These are phyloP conservation scores for Coffea humblotiana DNA, from an alignment of 305 asterid species.

Conservation along the genomic window DNA sequence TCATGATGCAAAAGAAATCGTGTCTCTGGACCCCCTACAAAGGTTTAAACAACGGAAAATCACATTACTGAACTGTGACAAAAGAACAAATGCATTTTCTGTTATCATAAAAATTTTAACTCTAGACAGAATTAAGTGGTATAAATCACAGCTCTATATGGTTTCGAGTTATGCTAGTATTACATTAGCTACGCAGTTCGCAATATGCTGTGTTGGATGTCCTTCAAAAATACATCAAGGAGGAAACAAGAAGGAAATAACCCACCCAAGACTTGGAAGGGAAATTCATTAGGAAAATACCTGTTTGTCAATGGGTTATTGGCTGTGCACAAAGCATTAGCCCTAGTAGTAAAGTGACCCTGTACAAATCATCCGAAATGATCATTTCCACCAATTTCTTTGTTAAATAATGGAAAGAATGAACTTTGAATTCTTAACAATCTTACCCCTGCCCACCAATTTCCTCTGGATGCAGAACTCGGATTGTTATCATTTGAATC, in stretches of 20 bases:
- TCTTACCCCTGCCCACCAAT: constrained; percentile 58
- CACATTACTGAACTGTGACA: background rate
- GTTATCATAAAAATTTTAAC: background rate
- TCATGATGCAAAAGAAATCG: constrained; percentile 13
- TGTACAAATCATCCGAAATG: constrained; percentile 8
- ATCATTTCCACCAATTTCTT: background rate
- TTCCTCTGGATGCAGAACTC: constrained; percentile 38
- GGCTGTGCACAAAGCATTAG: background rate
- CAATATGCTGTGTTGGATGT: background rate
- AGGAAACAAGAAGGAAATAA: background rate
- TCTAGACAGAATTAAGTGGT: background rate
- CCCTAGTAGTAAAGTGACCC: constrained; percentile 39
- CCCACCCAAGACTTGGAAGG: background rate
- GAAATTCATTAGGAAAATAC: background rate
- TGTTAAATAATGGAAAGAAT: background rate
- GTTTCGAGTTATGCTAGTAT: background rate
- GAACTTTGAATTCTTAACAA: background rate
- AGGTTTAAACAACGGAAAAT: background rate
- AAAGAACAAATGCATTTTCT: background rate
- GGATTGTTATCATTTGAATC: constrained; percentile 35
- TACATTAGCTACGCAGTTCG: background rate
- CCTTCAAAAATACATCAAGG: background rate
- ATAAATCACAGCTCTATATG: background rate
- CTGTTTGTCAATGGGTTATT: background rate
- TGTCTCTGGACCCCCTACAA: background rate